Conservation (phyloP, 495 filamentous ascomycete species). For the Clohesyomyces aquaticus region DNA sequence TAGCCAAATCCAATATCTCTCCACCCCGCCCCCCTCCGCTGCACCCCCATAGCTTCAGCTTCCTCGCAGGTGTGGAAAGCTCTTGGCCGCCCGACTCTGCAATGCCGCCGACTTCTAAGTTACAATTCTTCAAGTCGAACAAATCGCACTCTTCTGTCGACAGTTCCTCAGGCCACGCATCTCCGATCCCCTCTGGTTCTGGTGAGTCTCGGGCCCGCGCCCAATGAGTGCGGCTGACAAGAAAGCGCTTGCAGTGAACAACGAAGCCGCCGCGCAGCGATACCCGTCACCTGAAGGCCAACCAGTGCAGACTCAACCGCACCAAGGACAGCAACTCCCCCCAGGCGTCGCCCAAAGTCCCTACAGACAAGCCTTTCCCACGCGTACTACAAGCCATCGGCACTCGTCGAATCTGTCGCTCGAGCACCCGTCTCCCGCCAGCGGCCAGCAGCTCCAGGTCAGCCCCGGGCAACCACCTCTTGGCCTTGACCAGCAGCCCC, state of each 20-base stretch:
- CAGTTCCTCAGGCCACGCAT: conserved; percentile 35
- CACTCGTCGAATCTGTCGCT: conserved; percentile 37
- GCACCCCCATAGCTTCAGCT: conserved; percentile 21
- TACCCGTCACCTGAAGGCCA: conserved; percentile 32
- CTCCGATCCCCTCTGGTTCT: conserved; percentile 38
- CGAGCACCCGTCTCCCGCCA: conserved; percentile 19
- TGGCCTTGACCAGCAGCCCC: conserved; percentile 19
- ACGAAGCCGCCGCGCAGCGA: conserved; percentile 37
- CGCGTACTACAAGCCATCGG: conserved; percentile 33
- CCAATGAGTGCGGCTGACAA: conserved; percentile 38
- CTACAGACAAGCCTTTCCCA: conserved; percentile 34
- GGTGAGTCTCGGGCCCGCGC: conserved; percentile 30
- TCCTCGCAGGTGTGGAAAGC: conserved; percentile 24
- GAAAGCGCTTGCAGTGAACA: conserved; percentile 38
- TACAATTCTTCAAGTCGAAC: conserved; percentile 41
- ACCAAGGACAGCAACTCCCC: conserved; percentile 19
- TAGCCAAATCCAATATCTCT: conserved; percentile 22
- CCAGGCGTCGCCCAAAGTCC: conserved; percentile 23
- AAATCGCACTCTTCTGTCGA: conserved; percentile 37
- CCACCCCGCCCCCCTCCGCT: conserved; percentile 16
- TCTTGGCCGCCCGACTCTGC: conserved; percentile 37
- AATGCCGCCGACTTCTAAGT: conserved; percentile 36
- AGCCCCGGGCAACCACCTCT: conserved; percentile 20
- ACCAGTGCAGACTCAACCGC: conserved; percentile 11
- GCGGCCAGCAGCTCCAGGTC: neutral